Conservation (phyloP, 2,329 filamentous ascomycete species). For the Knufia fluminis region DNA sequence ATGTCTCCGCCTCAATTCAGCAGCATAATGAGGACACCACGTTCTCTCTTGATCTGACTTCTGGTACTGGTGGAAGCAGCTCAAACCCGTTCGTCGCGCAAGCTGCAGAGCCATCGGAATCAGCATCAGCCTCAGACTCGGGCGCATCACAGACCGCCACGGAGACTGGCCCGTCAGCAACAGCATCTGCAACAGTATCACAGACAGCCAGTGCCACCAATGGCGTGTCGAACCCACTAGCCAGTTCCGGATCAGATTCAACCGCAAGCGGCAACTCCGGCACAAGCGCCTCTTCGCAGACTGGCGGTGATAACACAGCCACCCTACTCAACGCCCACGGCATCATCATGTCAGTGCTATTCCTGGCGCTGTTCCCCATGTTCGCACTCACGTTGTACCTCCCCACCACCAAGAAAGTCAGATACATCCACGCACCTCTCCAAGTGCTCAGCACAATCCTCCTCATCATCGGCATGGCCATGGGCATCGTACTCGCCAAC, state of each 20-base stretch:
- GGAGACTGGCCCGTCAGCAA: too few species aligned
- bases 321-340: constrained; percentile 16
- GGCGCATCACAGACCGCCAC: constrained; percentile 1
- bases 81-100: constrained; percentile 27
- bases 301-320: background rate
- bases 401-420: constrained; percentile 33
- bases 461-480: constrained; percentile 40
- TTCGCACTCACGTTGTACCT: constrained; percentile 29
- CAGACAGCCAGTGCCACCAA: constrained; percentile 10
- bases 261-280: constrained; percentile 7
- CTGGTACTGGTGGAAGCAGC: constrained; percentile 41
- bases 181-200: background rate
- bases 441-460: constrained; percentile 42
- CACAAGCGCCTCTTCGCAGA: constrained; percentile 1
- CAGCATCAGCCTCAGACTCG: constrained; percentile 1
- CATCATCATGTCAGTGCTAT: constrained; percentile 36
- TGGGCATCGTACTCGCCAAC: constrained; percentile 43
- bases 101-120: background rate
- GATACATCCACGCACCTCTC: constrained; percentile 36
- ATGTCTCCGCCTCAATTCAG: constrained; percentile 33
- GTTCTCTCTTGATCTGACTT: constrained; percentile 40
- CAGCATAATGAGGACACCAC: constrained; percentile 37
- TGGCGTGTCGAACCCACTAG: constrained; percentile 12
- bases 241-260: constrained; percentile 2
- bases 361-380: constrained; percentile 35